These are phyloP conservation scores for Ajuga reptans DNA, from an alignment of 305 asterid genomes.

Conservation along the genomic window DNA sequence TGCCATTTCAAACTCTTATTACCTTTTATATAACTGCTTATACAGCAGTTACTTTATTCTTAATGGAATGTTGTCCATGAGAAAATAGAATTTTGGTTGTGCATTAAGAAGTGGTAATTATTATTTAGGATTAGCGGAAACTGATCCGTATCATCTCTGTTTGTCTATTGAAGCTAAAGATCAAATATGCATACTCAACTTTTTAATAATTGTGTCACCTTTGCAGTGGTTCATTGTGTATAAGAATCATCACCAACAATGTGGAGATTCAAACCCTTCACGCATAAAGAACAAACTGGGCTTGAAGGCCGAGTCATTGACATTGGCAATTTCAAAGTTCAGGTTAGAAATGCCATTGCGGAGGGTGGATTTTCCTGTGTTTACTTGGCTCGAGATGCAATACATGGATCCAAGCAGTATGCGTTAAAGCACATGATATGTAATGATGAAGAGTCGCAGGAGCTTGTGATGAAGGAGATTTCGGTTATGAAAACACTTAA, in stretches of 20 bases:
- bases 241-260: conserved; percentile 35
- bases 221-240: conserved; percentile 31
- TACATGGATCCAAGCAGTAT: conserved; percentile 79
- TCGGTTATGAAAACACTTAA: conserved; percentile 76
- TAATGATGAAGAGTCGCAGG: conserved; percentile 76
- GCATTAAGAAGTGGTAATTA: neutral
- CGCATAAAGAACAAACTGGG: conserved; percentile 78
- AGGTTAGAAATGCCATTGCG: conserved; percentile 72
- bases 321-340: conserved; percentile 71
- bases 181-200: neutral
- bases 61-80: neutral
- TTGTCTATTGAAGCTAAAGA: neutral
- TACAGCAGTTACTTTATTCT: neutral
- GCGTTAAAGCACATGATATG: conserved; percentile 88
- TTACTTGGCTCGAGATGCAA: conserved; percentile 66
- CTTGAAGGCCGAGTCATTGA: conserved; percentile 87
- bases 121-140: neutral
- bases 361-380: conserved; percentile 98
- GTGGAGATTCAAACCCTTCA: conserved; percentile 91
- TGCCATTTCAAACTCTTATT: neutral
- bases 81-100: neutral
- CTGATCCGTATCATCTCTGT: neutral
- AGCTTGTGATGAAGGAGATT: conserved; percentile 69
- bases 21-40: neutral
- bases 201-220: conserved; percentile 8